A percentile compares a stretch with the other conserved stretches of the same genome.
These are phyloP conservation scores for Neocallimastix lanati DNA, from an alignment of 192 early-diverging fungal species.

Conservation along the genomic window DNA sequence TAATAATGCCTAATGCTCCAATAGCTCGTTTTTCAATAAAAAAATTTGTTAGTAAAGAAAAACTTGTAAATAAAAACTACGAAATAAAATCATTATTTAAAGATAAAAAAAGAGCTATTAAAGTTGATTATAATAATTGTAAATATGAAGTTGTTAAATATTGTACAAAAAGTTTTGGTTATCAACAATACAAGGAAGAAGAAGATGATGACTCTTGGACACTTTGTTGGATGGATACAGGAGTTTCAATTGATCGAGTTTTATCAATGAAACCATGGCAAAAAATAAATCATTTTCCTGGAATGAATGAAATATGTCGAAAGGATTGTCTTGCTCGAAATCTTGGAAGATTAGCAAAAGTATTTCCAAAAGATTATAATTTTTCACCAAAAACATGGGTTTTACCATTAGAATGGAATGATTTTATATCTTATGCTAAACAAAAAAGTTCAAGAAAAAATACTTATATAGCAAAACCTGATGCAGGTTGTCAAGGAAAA, in stretches of 20 bases:
- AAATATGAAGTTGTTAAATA: not conserved
- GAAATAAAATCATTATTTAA: not conserved
- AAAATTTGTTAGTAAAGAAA: not conserved
- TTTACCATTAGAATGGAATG: conserved; percentile 24
- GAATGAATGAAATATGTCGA: conserved; percentile 42
- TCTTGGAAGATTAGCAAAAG: conserved; percentile 16
- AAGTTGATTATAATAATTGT: not conserved
- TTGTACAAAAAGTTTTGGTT: not conserved
- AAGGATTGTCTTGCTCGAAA: conserved; percentile 38
- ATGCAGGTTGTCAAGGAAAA: conserved; percentile 33
- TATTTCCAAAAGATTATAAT: conserved; percentile 29
- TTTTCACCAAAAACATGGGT: conserved; percentile 37
- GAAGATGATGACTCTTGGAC: not conserved
- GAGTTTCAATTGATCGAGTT: not conserved
- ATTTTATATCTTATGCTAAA: conserved; percentile 5
- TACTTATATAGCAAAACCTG: conserved; percentile 36
- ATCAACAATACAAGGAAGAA: not conserved
- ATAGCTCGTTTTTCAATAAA: not conserved
- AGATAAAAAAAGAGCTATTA: not conserved
- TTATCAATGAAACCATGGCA: conserved; percentile 16
- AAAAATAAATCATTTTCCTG: conserved; percentile 41
- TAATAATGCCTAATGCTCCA: not conserved
- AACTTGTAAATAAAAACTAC: not conserved
- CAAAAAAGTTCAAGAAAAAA: conserved; percentile 1
- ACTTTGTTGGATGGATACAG: not conserved